These are phyloP conservation scores for Jaenimonas drosophilae DNA, from an alignment of 208 protist species.

Conservation along the genomic window DNA sequence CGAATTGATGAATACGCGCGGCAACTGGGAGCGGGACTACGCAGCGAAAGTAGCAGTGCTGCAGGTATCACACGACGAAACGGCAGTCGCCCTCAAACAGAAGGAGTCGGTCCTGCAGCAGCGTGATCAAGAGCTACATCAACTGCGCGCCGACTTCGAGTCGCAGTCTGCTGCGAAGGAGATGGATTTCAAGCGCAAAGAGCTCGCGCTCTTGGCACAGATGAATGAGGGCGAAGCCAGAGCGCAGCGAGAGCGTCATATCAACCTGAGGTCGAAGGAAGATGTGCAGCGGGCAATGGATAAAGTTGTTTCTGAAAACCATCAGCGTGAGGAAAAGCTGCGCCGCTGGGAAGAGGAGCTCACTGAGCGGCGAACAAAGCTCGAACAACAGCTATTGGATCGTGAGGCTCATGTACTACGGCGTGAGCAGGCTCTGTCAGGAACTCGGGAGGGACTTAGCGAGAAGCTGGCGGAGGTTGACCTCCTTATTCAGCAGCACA, in stretches of 20 bases:
- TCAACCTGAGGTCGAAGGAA: conserved; percentile 21
- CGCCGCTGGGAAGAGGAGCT: conserved; percentile 18
- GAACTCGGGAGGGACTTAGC: conserved; percentile 11
- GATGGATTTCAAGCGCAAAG: conserved; percentile 3
- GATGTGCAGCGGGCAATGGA: conserved; percentile 27
- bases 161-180: neutral
- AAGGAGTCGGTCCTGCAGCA: conserved; percentile 9
- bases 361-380: conserved; percentile 12
- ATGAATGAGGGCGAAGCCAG: conserved; percentile 19
- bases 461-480: conserved; percentile 16
- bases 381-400: conserved; percentile 17
- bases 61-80: conserved; percentile 1
- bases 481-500: conserved; percentile 10
- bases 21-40: conserved; percentile 14
- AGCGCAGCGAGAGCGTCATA: conserved; percentile 23
- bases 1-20: conserved; percentile 10
- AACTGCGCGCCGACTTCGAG: conserved; percentile 4
- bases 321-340: conserved; percentile 17
- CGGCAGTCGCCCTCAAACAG: neutral
- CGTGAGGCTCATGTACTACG: conserved; percentile 18
- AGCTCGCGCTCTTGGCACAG: conserved; percentile 12
- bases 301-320: conserved; percentile 11
- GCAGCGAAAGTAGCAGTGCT: conserved; percentile 6
- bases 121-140: conserved; percentile 11
- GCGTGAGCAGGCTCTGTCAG: conserved; percentile 11